Evolutionary conservation across 306 rosid species (phyloP), one percentile per base, ranked within the genome.

Genomic region (Echinosophora koreensis): DNA sequence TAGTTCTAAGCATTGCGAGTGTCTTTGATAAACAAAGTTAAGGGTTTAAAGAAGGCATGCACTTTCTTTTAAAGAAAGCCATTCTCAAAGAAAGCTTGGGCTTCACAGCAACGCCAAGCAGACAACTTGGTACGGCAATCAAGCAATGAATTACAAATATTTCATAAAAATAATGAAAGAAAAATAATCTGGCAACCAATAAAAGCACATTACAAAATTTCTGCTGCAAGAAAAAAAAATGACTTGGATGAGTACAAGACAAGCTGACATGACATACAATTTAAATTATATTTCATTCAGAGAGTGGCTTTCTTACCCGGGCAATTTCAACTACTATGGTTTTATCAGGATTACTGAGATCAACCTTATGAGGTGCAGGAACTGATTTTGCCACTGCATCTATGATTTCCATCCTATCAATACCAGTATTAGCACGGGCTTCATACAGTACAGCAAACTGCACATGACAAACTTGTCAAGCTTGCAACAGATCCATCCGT

Each of bases 351-450:
- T 88, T 87, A 35, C 56, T 92, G 51, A 92, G 95, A 86, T 95
- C 99, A 83, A 95, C 99, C 86, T 87, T 92, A 84, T 92, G 97
- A n/a, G 96, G 97, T 63, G 44, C 88, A 79, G 96, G 99, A 84
- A 95, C 81, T 5, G 97, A 84, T 80, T 90, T 90, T 18, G 99
- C 99, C 58, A 92, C 97, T 8, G 93, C 88, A 69, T 92, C 77
- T 7, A 95, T 95, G 54, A 92, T 95, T 79, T 93, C 91, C 95
- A 88, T 89, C 84, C 96, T 83, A 86, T 95, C 97, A 82, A 92
- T 74, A 13, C 99, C 99, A 37, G 89, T 86, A 82, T 92, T 95
- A 74, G 97, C 92, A 55, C 99, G 97, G 71, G 99, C 97, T 81
- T 89, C 97, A 82, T 92, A 95, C 69, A 90, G 62, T 44, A 92